Base-by-base conservation (phyloP, 805 yeast species). In the Metschnikowia henanensis region DNA sequence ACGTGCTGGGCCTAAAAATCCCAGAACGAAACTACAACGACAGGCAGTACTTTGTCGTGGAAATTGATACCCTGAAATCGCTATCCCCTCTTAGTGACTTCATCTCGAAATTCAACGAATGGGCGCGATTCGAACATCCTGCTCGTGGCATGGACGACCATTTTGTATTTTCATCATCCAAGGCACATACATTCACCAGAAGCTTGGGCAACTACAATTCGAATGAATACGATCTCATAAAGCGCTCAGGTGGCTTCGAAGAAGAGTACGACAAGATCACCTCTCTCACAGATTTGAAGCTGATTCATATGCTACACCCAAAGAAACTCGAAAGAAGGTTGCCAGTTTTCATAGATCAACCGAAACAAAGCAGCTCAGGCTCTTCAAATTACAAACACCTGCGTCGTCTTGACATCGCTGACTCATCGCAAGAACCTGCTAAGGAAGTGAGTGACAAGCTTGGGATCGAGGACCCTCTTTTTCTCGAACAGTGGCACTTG, bases 401-500 rank as follows among this genome's bases (percentile, higher is more conserved):
- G 25, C 37, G 36, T 17, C 44, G 50, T 10, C 43, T 54, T n/a
- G 52, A 46, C 4, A 55, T 60, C 3, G 64, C 65, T 6, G 90
- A 81, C 56, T 80, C 86, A 1, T 73, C 83, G 9, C 65, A 75
- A 60, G 53, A 61, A 35, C 72, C 72, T 0, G 59, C 80, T 7
- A 63, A 64, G 35, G 68, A 75, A 7, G 84, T 79, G 0, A 68
- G 70, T 45, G 69, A 75, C 17, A 63, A 73, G 43, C 77, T 90
- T 41, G 68, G 65, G 8, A 92, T 94, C 41, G 61, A 75, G 16
- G 99, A 94, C 66, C 99, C 99, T 0, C 65, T 76, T n/a, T 92
- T 94, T 58, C 61, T 65, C 9, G 72, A 76, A 30, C 99, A 94
- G 65, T 94, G 99, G 99, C 97, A 92, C 64, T 64, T 94, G n/a